Percentiles rank a stretch among this genome's conserved stretches.
Conservation (phyloP, 2,329 filamentous ascomycete species). For the Calonectria pteridis region DNA sequence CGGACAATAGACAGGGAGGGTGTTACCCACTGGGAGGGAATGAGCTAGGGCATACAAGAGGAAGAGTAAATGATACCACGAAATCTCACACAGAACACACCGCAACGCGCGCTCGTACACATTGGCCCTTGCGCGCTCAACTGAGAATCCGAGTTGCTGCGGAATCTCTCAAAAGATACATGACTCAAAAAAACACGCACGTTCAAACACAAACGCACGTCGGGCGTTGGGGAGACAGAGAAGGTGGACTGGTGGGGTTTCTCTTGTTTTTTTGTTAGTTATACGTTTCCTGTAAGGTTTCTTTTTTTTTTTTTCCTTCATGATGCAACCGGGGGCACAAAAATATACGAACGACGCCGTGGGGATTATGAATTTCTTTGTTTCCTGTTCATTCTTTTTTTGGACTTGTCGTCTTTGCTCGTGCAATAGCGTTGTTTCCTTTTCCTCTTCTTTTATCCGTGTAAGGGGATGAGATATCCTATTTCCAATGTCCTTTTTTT, state of each 20-base stretch:
- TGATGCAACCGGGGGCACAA: conserved; percentile 41
- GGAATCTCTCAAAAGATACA: conserved; percentile 29
- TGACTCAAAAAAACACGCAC: conserved; percentile 24
- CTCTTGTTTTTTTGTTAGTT: conserved; percentile 30
- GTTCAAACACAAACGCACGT: conserved; percentile 40
- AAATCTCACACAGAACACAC: conserved; percentile 42
- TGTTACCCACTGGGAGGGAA: conserved; percentile 46
- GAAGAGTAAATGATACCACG: conserved; percentile 53
- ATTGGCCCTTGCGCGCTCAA: conserved; percentile 3
- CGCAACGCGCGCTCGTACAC: conserved; percentile 25
- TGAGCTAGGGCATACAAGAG: conserved; percentile 36
- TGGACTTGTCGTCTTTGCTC: background rate
- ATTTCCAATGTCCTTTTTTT: background rate
- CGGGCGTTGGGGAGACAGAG: conserved; percentile 48
- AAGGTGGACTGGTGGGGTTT: conserved; percentile 32
- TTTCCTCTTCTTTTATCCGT: background rate
- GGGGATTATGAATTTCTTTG: conserved; percentile 22
- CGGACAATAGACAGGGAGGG: conserved; percentile 48
- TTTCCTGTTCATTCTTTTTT: background rate
- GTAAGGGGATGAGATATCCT: background rate
- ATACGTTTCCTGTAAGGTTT: conserved; percentile 33
- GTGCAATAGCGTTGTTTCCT: conserved; percentile 8
- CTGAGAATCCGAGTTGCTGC: conserved; percentile 12
- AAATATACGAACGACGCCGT: conserved; percentile 43
- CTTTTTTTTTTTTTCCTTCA: conserved; percentile 23